Conservation (phyloP, 495 filamentous ascomycete species). For the Aspergillus indologenus region DNA sequence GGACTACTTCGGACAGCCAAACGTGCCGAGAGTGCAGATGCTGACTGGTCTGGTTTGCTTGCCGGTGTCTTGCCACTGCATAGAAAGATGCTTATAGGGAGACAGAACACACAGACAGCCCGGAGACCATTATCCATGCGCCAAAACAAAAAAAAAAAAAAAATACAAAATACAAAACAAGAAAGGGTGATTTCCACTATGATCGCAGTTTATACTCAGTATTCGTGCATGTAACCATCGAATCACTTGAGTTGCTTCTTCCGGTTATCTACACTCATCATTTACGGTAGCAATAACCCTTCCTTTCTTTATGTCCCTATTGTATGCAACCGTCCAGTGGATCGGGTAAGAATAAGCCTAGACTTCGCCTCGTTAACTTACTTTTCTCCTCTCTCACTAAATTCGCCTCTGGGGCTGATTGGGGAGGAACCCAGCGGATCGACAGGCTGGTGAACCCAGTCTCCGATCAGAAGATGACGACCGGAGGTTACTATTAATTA, state of each 20-base stretch:
- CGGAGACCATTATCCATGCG: too few relatives aligned
- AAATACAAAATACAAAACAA: too few relatives aligned
- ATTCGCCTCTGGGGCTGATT: conserved; percentile 16
- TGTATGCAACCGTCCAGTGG: not conserved
- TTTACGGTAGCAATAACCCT: too few relatives aligned
- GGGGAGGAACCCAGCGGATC: conserved; percentile 10
- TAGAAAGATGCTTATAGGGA: too few relatives aligned
- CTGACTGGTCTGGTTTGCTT: not conserved
- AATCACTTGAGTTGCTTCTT: too few relatives aligned
- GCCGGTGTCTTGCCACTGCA: not conserved
- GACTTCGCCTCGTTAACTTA: conserved; percentile 2
- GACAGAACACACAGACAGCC: too few relatives aligned
- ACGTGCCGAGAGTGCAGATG: not conserved
- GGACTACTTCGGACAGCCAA: not conserved
- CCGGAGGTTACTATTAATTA: conserved; percentile 3
- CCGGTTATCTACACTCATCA: too few relatives aligned
- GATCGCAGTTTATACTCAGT: too few relatives aligned
- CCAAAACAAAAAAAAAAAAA: too few relatives aligned
- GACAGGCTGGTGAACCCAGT: conserved; percentile 2
- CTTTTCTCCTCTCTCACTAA: conserved; percentile 12
- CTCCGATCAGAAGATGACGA: not conserved
- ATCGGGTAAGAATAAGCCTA: conserved; percentile 6
- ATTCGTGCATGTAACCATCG: too few relatives aligned
- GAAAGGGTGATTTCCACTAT: too few relatives aligned
- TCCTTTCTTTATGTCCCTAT: not conserved